Base-by-base conservation (phyloP, 106 monocot genomes). In the Dendrobium huoshanense region DNA sequence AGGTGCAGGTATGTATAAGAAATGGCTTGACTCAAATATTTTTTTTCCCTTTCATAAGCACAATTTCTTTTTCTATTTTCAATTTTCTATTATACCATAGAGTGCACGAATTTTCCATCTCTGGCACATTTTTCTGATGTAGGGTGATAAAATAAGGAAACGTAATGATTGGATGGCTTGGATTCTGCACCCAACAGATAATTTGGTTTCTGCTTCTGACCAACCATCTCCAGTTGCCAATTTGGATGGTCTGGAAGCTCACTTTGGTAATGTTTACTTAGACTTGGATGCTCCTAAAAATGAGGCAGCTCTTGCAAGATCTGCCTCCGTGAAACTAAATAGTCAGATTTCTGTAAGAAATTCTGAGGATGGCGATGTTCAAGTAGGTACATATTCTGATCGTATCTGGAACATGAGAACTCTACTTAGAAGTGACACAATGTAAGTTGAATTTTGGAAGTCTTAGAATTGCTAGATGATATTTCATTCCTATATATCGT, bases 61-160 rank as follows among this genome's bases (percentile, higher is more conserved):
- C 24, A 22, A 65, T 65, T 58, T 65, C 25, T 7, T 65, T 65
- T 25, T 64, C 64, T 1, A 22, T 64, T 64, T 51, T 65, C 64
- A 27, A 25, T 65, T 22, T 65, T 65, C 8, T 51, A 51, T 51
- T 51, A 51, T 51, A 51, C 51, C 51, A 51, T 22, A n/a, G 22
- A 22, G 61, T 16, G 29, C 33, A 70, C 13, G 70, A 70, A 70
- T 70, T 74, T 74, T 74, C n/a, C 8, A 44, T 74, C 44, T 42
- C 43, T 44, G 9, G 20, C 74, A 17, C 41, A 74, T 42, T 44
- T 20, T 19, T 19, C 20, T 74, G 74, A 20, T 83, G 70, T 77
- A 92, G 92, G 92, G 80, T 68, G 89, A 89, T 48, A 89, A 81
- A 80, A 84, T 92, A 61, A 83, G 92, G 84, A 89, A 67, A 47